Evolutionary conservation across 768 basidiomycete genomes (phyloP).

Genomic region (Boletus edulis): DNA sequence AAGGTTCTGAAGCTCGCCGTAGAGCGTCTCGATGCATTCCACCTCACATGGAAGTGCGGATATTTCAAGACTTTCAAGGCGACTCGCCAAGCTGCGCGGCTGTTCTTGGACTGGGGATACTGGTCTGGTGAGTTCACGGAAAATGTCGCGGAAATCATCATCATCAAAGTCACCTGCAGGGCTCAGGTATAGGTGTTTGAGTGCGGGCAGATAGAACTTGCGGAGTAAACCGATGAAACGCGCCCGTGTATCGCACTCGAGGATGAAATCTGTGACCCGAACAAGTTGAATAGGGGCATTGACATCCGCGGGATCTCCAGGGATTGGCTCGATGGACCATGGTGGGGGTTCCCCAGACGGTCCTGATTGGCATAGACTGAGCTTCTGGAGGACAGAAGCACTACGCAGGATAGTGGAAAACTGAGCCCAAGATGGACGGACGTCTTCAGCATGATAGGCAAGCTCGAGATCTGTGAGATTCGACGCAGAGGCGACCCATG

Average conservation of each 20-base stretch:
- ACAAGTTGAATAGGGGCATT: slow-evolving; percentile 27
- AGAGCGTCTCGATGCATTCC: slow-evolving; percentile 34
- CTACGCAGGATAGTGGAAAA: slow-evolving; percentile 50
- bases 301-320: slow-evolving; percentile 19
- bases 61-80: slow-evolving; percentile 53
- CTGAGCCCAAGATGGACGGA: slow-evolving; percentile 55
- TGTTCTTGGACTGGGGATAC: slow-evolving; percentile 33
- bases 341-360: slow-evolving; percentile 43
- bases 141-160: slow-evolving; percentile 58
- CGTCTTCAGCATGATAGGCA: slow-evolving; percentile 59
- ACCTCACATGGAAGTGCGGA: slow-evolving; percentile 44
- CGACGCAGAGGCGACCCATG: slow-evolving; percentile 27
- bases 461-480: slow-evolving; percentile 52
- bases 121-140: slow-evolving; percentile 37
- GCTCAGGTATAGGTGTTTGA: slow-evolving; percentile 44
- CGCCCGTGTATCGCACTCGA: slow-evolving; percentile 54
- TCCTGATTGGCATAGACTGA: slow-evolving; percentile 58
- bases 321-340: slow-evolving; percentile 26
- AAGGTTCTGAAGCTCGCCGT: slow-evolving; percentile 49
- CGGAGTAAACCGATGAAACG: slow-evolving; percentile 31
- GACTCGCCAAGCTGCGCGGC: slow-evolving; percentile 37
- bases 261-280: slow-evolving; percentile 33
- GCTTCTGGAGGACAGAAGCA: slow-evolving; percentile 52
- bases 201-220: slow-evolving; percentile 33
- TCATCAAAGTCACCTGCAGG: slow-evolving; percentile 38